Evolutionary conservation across 208 protist genomes (phyloP).

Genomic region (Crithidia brevicula): DNA sequence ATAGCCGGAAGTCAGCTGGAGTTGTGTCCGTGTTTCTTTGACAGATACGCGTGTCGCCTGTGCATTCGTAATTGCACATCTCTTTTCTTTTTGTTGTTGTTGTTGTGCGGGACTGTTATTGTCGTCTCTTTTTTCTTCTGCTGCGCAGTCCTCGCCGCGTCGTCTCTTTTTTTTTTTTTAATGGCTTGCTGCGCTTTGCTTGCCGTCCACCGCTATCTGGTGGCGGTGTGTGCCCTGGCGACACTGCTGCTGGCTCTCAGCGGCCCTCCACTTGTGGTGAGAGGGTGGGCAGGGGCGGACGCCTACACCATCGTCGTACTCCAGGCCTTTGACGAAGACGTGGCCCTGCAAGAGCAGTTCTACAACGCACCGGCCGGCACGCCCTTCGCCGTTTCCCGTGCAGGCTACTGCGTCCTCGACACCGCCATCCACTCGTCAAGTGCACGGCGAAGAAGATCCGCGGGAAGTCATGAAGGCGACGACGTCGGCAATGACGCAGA

Average conservation of each 20-base stretch:
- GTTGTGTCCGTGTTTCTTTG: too few species aligned
- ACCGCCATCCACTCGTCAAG: not conserved
- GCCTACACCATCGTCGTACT: slow-evolving; percentile 54
- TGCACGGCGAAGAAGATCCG: not conserved
- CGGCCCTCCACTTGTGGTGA: not conserved
- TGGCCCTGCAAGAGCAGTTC: slow-evolving; percentile 39
- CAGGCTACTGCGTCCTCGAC: slow-evolving; percentile 33
- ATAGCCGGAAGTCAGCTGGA: too few species aligned
- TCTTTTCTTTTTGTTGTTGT: too few species aligned
- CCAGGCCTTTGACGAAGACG: slow-evolving; percentile 36
- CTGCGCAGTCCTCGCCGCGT: too few species aligned
- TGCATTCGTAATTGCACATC: too few species aligned
- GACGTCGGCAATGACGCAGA: not conserved
- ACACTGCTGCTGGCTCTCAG: not conserved
- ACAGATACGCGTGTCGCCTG: too few species aligned
- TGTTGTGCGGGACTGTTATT: too few species aligned
- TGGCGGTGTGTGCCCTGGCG: not conserved
- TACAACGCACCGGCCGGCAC: slow-evolving; percentile 51
- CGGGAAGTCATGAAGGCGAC: not conserved
- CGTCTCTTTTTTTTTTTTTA: too few species aligned
- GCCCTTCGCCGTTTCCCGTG: slow-evolving; percentile 25
- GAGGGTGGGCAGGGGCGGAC: slow-evolving; percentile 42
- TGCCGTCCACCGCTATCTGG: not conserved
- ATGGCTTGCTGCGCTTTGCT: too few species aligned
- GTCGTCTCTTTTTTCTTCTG: too few species aligned